Base-by-base conservation (phyloP, 257 asterid genomes). In the Fraxinus americana region DNA sequence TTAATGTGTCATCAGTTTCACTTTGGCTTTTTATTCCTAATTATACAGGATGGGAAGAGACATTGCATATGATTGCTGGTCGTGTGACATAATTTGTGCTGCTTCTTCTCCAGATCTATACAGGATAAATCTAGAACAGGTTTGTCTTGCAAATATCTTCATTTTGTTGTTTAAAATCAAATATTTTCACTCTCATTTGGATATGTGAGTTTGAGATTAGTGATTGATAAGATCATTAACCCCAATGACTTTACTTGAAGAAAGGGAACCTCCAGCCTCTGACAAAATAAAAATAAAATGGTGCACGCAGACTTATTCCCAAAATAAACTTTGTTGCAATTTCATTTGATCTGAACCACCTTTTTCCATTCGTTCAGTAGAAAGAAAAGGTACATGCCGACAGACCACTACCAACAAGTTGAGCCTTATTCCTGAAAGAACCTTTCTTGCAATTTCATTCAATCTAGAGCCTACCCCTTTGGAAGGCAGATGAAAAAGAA, bases 21-120 rank as follows among this genome's bases (percentile, higher is more conserved):
- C 48, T 67, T 35, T 81, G 73, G 72, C 67, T 38, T 21, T 43
- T 27, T 8, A 14, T 82, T 63, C 1, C 36, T 29, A 54, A 66
- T 79, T 73, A 14, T 82, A 78, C 94, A 95, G 99, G 91, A 95
- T 93, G 99, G 99, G 99, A 74, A 89, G 98, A 84, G 98, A 95
- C 88, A 81, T 95, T 78, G 88, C 90, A 66, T 95, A 93, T 82
- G 98, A 95, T 86, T 63, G 86, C 84, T 93, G 98, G 99, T 93
- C 96, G n/a, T 93, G 99, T 87, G 98, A 95, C 86, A 74, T 95
- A 83, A 74, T 93, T 48, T 95, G 99, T 86, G 99, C 99, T 67
- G 98, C 99, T 76, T 95, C 99, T 23, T 95, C 99, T 71, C 97
- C 99, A 63, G 98, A 95, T 76, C 87, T 95, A 38, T 95, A 95